Conservation (phyloP, 805 yeast genomes). For the Metschnikowia kunwiensis region DNA sequence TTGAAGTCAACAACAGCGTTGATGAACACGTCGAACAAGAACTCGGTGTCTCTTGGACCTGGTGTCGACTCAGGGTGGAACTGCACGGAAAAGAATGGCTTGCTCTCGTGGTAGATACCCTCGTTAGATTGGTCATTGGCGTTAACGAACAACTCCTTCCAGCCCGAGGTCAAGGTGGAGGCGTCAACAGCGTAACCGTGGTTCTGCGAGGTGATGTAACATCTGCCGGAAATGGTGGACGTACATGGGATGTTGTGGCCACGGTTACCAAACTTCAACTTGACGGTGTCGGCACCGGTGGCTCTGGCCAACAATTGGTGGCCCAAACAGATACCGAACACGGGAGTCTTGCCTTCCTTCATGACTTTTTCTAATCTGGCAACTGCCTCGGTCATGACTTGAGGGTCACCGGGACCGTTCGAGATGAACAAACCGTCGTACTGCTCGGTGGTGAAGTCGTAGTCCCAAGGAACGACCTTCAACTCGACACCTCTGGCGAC, state of each 20-base stretch:
- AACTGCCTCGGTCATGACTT: constrained; percentile 70
- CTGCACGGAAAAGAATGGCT: constrained; percentile 96
- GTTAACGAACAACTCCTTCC: constrained; percentile 93
- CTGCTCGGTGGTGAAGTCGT: constrained; percentile 73
- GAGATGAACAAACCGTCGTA: constrained; percentile 95
- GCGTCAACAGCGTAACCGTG: constrained; percentile 98
- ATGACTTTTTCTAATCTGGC: constrained; percentile 56
- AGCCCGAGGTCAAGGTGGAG: constrained; percentile 65
- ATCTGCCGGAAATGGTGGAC: constrained; percentile 83
- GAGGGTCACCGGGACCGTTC: constrained; percentile 99
- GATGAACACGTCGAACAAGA: constrained; percentile 90
- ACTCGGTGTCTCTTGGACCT: constrained; percentile 99
- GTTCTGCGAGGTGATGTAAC: constrained; percentile 98
- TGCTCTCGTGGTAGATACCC: constrained; percentile 87
- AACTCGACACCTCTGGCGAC: constrained; percentile 95
- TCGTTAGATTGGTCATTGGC: constrained; percentile 97
- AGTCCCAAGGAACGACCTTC: constrained; percentile 93
- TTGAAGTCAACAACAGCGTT: constrained; percentile 70
- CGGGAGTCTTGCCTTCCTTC: constrained; percentile 71
- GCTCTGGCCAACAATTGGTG: constrained; percentile 96
- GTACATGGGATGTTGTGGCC: constrained; percentile 98
- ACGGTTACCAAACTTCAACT: constrained; percentile 97
- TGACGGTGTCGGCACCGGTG: constrained; percentile 87
- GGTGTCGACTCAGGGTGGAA: constrained; percentile 99
- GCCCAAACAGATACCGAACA: constrained; percentile 97